A percentile compares a stretch with the other conserved stretches of the same genome.
Conservation (phyloP, 352 stramenopile genomes). For the Pythium plurisporium region DNA sequence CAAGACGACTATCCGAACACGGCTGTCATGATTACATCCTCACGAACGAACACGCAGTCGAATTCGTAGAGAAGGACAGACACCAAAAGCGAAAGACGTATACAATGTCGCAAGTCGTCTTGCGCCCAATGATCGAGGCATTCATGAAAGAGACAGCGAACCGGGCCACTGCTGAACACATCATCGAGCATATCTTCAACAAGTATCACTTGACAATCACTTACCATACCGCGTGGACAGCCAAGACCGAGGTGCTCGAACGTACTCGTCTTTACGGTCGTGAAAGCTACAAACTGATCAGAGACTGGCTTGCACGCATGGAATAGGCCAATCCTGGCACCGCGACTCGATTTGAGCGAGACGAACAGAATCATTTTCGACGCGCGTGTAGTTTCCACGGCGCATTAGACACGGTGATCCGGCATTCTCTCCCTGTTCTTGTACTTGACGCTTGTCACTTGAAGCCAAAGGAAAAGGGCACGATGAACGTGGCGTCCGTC, state of each 20-base stretch:
- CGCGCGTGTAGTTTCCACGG: neutral
- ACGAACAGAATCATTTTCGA: neutral
- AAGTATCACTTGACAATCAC: neutral
- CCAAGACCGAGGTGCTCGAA: neutral
- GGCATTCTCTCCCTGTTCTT: slow-evolving; percentile 1
- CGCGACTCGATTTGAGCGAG: neutral
- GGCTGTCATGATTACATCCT: neutral
- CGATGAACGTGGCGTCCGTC: neutral
- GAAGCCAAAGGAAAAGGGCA: slow-evolving; percentile 9
- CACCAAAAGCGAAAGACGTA: neutral
- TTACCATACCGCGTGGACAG: neutral
- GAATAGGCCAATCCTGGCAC: neutral
- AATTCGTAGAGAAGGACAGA: neutral
- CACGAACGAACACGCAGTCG: neutral
- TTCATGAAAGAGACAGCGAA: neutral
- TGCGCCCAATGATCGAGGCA: neutral
- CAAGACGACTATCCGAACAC: neutral
- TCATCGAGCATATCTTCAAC: neutral
- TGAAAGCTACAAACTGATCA: neutral
- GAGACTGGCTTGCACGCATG: neutral
- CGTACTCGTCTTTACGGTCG: neutral
- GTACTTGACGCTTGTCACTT: slow-evolving; percentile 10
- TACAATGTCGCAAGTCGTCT: neutral
- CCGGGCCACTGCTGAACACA: neutral
- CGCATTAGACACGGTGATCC: too few relatives aligned